Percentiles rank a stretch among this genome's conserved stretches.
These are phyloP conservation scores for Talaromyces atroroseus DNA, from an alignment of 2,329 filamentous ascomycete genomes.

Conservation along the genomic window DNA sequence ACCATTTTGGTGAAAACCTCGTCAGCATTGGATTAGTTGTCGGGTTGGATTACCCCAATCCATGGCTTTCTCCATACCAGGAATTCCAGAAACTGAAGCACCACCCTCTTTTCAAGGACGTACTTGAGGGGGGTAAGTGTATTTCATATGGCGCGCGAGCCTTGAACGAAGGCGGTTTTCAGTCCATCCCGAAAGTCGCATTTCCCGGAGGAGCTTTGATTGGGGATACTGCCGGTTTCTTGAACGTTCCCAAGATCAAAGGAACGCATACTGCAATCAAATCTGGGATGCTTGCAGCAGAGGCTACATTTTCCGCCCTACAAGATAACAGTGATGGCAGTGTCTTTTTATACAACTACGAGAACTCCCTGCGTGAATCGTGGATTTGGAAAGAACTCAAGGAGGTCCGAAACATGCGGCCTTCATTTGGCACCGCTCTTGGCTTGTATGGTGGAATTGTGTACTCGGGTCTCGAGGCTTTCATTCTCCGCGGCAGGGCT, in stretches of 20 bases:
- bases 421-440: constrained; percentile 82
- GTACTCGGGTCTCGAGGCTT: constrained; percentile 92
- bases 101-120: constrained; percentile 79
- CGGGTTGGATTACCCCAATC: constrained; percentile 91
- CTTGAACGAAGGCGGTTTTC: constrained; percentile 90
- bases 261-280: constrained; percentile 98
- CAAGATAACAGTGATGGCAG: constrained; percentile 54
- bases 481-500: constrained; percentile 72
- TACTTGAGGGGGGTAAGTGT: constrained; percentile 94
- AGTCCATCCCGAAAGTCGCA: constrained; percentile 93
- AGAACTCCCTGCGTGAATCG: constrained; percentile 78
- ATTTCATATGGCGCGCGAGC: constrained; percentile 93
- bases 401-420: constrained; percentile 94
- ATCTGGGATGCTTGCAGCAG: constrained; percentile 91
- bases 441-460: constrained; percentile 84
- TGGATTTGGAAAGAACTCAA: constrained; percentile 91
- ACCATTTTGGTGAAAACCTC: constrained; percentile 96
- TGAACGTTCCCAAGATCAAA: constrained; percentile 98
- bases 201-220: constrained; percentile 95
- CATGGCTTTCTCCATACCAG: constrained; percentile 89
- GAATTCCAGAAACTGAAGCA: constrained; percentile 99
- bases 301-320: constrained; percentile 79
- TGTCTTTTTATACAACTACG: constrained; percentile 91
- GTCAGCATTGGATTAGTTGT: constrained; percentile 89
- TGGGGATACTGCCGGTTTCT: constrained; percentile 90